Percentiles rank a stretch among this genome's conserved stretches.
These are phyloP conservation scores for Pisolithus albus DNA, from an alignment of 768 basidiomycete species.

Conservation along the genomic window DNA sequence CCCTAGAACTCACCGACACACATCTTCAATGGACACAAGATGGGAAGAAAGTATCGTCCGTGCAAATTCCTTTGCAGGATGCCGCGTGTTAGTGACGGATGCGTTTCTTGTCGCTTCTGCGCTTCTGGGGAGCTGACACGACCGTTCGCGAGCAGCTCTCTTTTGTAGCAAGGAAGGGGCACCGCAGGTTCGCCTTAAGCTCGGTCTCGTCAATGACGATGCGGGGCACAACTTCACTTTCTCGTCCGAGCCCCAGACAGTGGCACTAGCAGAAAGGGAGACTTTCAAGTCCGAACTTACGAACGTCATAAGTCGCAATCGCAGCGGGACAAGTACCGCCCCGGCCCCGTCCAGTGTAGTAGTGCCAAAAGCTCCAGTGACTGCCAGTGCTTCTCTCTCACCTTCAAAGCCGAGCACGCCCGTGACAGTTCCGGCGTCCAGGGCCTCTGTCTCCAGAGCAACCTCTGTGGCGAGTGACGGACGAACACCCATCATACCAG, in stretches of 20 bases:
- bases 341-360: conserved; percentile 13
- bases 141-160: conserved; percentile 44
- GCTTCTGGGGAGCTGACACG: conserved; percentile 3
- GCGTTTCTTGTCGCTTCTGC: conserved; percentile 3
- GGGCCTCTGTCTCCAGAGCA: conserved; percentile 52
- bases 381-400: conserved; percentile 7
- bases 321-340: conserved; percentile 30
- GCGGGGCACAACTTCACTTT: conserved; percentile 80
- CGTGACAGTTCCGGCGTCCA: conserved; percentile 26
- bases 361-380: conserved; percentile 20
- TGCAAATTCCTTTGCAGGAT: conserved; percentile 55
- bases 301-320: conserved; percentile 69
- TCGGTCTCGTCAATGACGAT: conserved; percentile 63
- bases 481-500: conserved; percentile 47
- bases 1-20: conserved; percentile 65
- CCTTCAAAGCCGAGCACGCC: conserved; percentile 28
- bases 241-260: conserved; percentile 48
- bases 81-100: conserved; percentile 48
- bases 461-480: conserved; percentile 53
- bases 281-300: conserved; percentile 77
- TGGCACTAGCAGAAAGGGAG: conserved; percentile 69
- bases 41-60: conserved; percentile 55
- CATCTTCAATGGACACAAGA: conserved; percentile 79
- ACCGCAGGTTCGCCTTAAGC: conserved; percentile 70
- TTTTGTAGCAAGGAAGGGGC: conserved; percentile 85